Base-by-base conservation (phyloP, 805 yeast species). In the Hanseniaspora pseudoguilliermondii region DNA sequence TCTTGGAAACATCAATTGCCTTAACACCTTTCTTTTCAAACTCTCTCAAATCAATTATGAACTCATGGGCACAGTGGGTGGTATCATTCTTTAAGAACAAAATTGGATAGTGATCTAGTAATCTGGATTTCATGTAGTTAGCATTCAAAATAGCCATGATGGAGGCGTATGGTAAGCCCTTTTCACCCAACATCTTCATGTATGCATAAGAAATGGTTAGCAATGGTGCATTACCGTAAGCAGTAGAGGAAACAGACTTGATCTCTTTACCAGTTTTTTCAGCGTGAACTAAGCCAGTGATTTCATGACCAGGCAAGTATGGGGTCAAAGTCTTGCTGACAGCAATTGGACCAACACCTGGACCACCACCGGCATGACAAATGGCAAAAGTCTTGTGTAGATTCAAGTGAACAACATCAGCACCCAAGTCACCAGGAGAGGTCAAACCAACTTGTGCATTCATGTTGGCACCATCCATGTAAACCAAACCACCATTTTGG, bases 321-420 rank as follows among this genome's bases (percentile, higher is more conserved):
- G 87, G 86, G 46, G 76, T 78, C 63, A 93, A 75, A 69, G 88
- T 95, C 50, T 76, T 72, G 62, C 82, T 83, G 57, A 91, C 97
- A 76, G 97, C 88, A 60, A 93, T 93, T 52, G 97, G 97, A 20
- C 97, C 98, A 64, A 89, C 95, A 66, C 97, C 98, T 43, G 98
- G 98, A 44, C 98, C 98, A 68, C 98, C 98, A 67, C 98, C 98
- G 66, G 98, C 98, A 66, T 93, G 98, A 55, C 96, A 95, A 65
- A 93, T 88, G 47, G 97, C 89, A 75, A 93, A 93, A 0, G 98
- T 93, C 73, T 93, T 93, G 75, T 93, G 98, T 67, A 93, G 76
- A 69, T 93, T 93, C 73, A 93, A 78, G 66, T 93, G 98, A 70
- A 98, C 93, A 43, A 93, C 97, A 72, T 93, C 98, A 13, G 97